Base-by-base conservation (phyloP, 2,329 filamentous ascomycete genomes). In the Diaporthe vaccinii region DNA sequence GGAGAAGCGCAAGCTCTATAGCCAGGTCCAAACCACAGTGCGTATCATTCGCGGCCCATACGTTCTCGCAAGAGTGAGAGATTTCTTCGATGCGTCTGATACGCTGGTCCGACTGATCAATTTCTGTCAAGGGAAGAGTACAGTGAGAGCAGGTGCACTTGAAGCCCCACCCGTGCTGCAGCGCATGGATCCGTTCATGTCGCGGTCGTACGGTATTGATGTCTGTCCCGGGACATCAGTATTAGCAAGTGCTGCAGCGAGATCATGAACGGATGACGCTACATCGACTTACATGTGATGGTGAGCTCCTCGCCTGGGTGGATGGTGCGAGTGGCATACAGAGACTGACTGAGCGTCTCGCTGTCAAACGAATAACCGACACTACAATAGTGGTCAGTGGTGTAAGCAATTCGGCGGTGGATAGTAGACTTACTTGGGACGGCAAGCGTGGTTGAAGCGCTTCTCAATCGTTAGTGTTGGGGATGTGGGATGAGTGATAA, bases 101-200 rank as follows among this genome's bases (percentile, higher is more conserved):
- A 22, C 59, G 59, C 39, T 65, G 39, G 59, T 65, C 59, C 25
- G 59, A 65, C 59, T 46, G 39, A 22, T 65, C 59, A 22, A 65
- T 46, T 8, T 65, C 39, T 22, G 39, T 31, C 59, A 65, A 46
- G 59, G 59, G 59, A 46, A 44, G 59, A 14, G 7, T 65, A 20
- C 59, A 65, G 59, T 65, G 59, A 46, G 59, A 65, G 59, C 59
- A 46, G 59, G n/a, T 46, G 41, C 59, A 65, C 41, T 65, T 46
- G 17, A 65, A 65, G 39, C 59, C 59, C 59, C 59, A 65, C 25
- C 59, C 59, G 25, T 7, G 12, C 15, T 65, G 39, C 25, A 65
- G 59, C 4, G 20, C 59, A 12, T 46, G 59, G 8, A 65, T 12
- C 25, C 59, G 59, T 46, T 46, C 59, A 20, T 65, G 39, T 34